phyloP scores from a whole-genome alignment of 345 rosid species.

The Brassica nigra region DNA sequence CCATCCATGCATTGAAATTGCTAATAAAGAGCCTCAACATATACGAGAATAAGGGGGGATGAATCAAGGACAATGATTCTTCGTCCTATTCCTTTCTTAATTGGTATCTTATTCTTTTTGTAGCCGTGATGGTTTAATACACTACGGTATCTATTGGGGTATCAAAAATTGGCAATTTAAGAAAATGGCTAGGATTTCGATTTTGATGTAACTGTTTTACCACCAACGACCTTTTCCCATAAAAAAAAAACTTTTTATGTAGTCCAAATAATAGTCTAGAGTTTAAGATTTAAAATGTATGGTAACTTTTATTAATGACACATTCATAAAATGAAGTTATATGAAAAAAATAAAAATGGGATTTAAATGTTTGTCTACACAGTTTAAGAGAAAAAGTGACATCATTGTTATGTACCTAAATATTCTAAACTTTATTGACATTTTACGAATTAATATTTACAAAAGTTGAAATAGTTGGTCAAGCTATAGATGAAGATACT shows the following conservation, averaged over 20 bases:
- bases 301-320: not conserved
- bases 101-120: not conserved
- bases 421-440: not conserved
- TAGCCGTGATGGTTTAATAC: not conserved
- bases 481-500: not conserved
- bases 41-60: slow-evolving; percentile 1
- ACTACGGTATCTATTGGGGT: not conserved
- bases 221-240: not conserved
- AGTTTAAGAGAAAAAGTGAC: not conserved
- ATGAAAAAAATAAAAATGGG: not conserved
- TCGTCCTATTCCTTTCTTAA: not conserved
- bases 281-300: not conserved
- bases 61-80: slow-evolving; percentile 1
- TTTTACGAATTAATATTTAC: not conserved
- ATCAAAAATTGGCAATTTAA: not conserved
- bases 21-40: not conserved
- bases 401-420: not conserved
- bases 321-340: not conserved
- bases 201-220: not conserved
- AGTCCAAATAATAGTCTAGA: not conserved
- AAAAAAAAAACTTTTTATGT: not conserved
- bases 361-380: not conserved
- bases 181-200: not conserved
- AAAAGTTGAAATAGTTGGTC: not conserved
- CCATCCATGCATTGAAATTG: slow-evolving; percentile 9